Evolutionary conservation across 345 rosid genomes (phyloP).

Genomic region (Gossypium australe): DNA sequence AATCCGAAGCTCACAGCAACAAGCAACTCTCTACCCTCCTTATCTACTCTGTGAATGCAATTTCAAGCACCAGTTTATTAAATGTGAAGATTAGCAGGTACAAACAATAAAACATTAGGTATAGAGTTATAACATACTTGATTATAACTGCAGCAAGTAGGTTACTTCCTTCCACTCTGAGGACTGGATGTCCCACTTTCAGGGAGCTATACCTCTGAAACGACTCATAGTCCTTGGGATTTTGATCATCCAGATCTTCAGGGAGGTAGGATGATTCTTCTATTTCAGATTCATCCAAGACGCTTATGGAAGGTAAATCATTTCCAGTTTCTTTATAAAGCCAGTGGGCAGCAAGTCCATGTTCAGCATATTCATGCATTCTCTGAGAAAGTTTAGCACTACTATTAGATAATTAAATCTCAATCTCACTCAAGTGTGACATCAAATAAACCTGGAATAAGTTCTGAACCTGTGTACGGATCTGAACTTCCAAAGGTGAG

Average conservation of each 20-base stretch:
- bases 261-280: constrained; percentile 36
- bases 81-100: background rate
- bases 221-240: constrained; percentile 29
- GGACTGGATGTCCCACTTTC: constrained; percentile 65
- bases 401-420: constrained; percentile 8
- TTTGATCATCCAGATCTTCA: constrained; percentile 31
- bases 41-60: constrained; percentile 45
- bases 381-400: constrained; percentile 30
- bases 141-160: constrained; percentile 67
- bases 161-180: constrained; percentile 69
- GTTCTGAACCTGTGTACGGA: constrained; percentile 59
- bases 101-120: background rate
- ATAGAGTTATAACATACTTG: constrained; percentile 27
- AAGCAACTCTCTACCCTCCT: constrained; percentile 59
- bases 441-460: constrained; percentile 1
- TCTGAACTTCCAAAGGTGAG: constrained; percentile 73
- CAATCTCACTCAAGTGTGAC: background rate
- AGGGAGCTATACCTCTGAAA: constrained; percentile 48
- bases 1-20: constrained; percentile 72
- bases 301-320: constrained; percentile 29
- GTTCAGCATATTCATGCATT: constrained; percentile 77
- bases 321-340: constrained; percentile 66
- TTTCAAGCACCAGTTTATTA: background rate
- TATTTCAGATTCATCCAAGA: constrained; percentile 39
- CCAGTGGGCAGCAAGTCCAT: constrained; percentile 90